A percentile compares a stretch with the other conserved stretches of the same genome.
Conservation (phyloP, 83 land plant species). For the Thuja plicata region DNA sequence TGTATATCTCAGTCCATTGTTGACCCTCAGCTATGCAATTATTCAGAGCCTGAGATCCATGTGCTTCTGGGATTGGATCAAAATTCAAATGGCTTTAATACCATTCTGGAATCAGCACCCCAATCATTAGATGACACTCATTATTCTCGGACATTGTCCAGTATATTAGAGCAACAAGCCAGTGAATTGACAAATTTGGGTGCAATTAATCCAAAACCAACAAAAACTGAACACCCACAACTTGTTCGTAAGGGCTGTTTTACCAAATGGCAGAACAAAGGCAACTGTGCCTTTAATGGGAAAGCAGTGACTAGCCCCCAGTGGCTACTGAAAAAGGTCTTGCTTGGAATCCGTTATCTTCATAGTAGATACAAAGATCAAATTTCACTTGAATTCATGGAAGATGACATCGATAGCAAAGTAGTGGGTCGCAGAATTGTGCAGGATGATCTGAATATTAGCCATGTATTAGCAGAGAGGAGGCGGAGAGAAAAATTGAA, state of each 20-base stretch:
- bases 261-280: slow-evolving; percentile 31
- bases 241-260: slow-evolving; percentile 36
- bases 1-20: slow-evolving; percentile 17
- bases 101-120: slow-evolving; percentile 12
- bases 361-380: slow-evolving; percentile 38
- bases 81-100: neutral
- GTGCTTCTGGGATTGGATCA: slow-evolving; percentile 16
- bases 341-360: slow-evolving; percentile 38
- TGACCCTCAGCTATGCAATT: neutral
- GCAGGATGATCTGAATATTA: slow-evolving; percentile 69
- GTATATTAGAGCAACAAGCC: slow-evolving; percentile 39
- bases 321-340: slow-evolving; percentile 49
- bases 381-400: slow-evolving; percentile 30
- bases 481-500: slow-evolving; percentile 82
- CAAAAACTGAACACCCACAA: neutral
- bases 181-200: slow-evolving; percentile 18
- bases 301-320: slow-evolving; percentile 31
- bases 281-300: slow-evolving; percentile 14
- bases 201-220: neutral
- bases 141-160: slow-evolving; percentile 50
- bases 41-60: slow-evolving; percentile 9
- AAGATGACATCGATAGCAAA: slow-evolving; percentile 19
- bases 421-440: slow-evolving; percentile 24
- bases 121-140: slow-evolving; percentile 39
- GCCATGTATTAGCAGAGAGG: slow-evolving; percentile 83